Evolutionary conservation across 257 asterid genomes (phyloP).

Genomic region (Przewalskia tangutica): DNA sequence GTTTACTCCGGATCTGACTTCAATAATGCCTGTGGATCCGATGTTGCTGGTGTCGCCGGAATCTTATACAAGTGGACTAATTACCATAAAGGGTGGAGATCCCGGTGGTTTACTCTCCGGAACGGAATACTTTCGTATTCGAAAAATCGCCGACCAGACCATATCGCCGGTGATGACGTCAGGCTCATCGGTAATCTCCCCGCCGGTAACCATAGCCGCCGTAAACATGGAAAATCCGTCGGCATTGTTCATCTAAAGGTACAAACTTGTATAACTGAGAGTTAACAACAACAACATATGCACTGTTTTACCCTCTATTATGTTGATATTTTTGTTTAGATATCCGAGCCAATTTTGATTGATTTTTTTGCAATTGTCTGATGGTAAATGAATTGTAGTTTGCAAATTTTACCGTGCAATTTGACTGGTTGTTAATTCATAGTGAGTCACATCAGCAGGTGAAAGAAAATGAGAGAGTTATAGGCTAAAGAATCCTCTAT

Average conservation of each 20-base stretch:
- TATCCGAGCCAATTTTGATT: conserved; percentile 20
- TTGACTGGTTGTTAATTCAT: conserved; percentile 40
- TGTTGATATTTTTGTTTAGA: conserved; percentile 10
- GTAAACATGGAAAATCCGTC: conserved; percentile 39
- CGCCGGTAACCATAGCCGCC: conserved; percentile 20
- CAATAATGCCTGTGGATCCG: conserved; percentile 50
- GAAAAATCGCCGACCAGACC: conserved; percentile 51
- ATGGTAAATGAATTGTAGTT: neutral
- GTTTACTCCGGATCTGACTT: conserved; percentile 49
- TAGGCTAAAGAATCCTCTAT: neutral
- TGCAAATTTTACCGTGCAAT: neutral
- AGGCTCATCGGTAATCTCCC: conserved; percentile 22
- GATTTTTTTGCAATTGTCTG: neutral
- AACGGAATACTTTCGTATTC: conserved; percentile 75
- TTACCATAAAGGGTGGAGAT: conserved; percentile 95
- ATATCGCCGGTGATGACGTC: conserved; percentile 28
- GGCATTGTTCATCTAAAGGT: conserved; percentile 90
- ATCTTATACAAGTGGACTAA: conserved; percentile 84
- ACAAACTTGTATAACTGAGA: neutral
- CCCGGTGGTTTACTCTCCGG: conserved; percentile 76
- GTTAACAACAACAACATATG: too few species aligned
- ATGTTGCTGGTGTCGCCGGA: conserved; percentile 64
- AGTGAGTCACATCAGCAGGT: conserved; percentile 91
- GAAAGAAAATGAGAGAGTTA: conserved; percentile 19
- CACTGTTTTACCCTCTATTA: conserved; percentile 8